A percentile compares a stretch with the other conserved stretches of the same genome.
These are phyloP conservation scores for Basidioascus undulatus DNA, from an alignment of 768 basidiomycete species.

Conservation along the genomic window DNA sequence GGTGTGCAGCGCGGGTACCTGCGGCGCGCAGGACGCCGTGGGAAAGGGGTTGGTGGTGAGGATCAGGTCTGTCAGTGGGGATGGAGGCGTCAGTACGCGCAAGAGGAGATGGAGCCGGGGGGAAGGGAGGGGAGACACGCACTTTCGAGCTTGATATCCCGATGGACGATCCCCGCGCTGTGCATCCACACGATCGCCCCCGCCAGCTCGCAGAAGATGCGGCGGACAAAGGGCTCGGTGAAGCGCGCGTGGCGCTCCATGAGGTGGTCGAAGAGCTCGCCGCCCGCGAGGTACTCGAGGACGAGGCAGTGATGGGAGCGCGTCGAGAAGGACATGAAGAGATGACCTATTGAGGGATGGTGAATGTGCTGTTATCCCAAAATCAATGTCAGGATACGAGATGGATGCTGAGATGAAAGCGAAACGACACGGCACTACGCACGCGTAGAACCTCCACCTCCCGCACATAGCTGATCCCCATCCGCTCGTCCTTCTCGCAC, in stretches of 20 bases:
- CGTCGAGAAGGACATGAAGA: constrained; percentile 45
- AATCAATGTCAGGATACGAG: not conserved
- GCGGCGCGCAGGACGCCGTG: constrained; percentile 11
- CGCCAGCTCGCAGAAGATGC: constrained; percentile 54
- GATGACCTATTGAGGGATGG: constrained; percentile 53
- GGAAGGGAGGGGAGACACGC: constrained; percentile 10
- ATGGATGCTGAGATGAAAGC: not conserved
- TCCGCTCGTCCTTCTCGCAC: constrained; percentile 37
- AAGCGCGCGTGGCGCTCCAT: constrained; percentile 20
- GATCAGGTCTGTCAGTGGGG: constrained; percentile 35
- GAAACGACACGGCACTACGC: too few species aligned
- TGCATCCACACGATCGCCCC: constrained; percentile 74
- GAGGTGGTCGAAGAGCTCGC: constrained; percentile 56
- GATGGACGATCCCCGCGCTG: constrained; percentile 55
- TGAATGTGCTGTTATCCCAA: constrained; percentile 33
- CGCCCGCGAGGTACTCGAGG: constrained; percentile 48
- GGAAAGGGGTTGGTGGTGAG: constrained; percentile 31
- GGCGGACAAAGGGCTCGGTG: constrained; percentile 29
- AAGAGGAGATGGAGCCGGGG: not conserved
- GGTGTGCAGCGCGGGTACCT: constrained; percentile 20
- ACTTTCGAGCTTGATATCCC: constrained; percentile 62
- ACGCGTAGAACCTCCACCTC: constrained; percentile 68
- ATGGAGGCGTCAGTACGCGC: too few species aligned
- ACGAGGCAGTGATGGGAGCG: constrained; percentile 51
- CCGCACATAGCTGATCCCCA: constrained; percentile 49